Percentiles rank a stretch among this genome's conserved stretches.
These are phyloP conservation scores for Dissophora globulifera DNA, from an alignment of 192 early-diverging fungal genomes.

Conservation along the genomic window DNA sequence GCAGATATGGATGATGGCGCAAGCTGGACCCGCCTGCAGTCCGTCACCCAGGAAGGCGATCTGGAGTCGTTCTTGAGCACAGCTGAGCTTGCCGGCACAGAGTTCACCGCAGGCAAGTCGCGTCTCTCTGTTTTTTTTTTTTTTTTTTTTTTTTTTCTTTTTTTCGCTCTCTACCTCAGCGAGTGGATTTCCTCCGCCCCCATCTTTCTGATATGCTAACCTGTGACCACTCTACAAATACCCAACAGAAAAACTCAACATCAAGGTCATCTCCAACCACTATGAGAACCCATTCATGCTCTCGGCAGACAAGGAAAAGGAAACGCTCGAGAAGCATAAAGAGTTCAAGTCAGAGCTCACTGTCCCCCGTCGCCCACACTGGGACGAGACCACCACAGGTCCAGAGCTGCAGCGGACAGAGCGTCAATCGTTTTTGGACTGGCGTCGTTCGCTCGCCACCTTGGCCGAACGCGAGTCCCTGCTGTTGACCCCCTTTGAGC, in stretches of 20 bases:
- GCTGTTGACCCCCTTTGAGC: constrained; percentile 96
- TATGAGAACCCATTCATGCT: constrained; percentile 88
- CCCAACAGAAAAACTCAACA: constrained; percentile 75
- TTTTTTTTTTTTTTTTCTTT: background rate
- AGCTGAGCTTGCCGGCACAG: constrained; percentile 94
- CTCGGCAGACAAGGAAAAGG: constrained; percentile 79
- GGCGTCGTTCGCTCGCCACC: constrained; percentile 89
- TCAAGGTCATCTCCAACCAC: constrained; percentile 79
- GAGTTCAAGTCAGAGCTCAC: constrained; percentile 80
- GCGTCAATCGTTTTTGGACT: constrained; percentile 89
- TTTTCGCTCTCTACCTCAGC: background rate
- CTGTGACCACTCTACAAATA: constrained; percentile 7
- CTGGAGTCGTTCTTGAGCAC: constrained; percentile 96
- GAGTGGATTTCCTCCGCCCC: no score
- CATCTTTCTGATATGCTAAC: no score
- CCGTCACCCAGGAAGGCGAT: constrained; percentile 97
- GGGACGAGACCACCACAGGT: constrained; percentile 87
- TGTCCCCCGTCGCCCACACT: constrained; percentile 89
- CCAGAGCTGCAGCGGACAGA: constrained; percentile 84
- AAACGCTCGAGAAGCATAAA: constrained; percentile 79
- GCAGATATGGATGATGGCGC: constrained; percentile 86
- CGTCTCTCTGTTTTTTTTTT: background rate
- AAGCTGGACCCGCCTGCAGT: constrained; percentile 89
- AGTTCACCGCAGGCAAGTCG: constrained; percentile 83
- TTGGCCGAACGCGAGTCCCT: constrained; percentile 94